A percentile compares a stretch with the other conserved stretches of the same genome.
phyloP scores from a whole-genome alignment of 2,329 filamentous ascomycete genomes.

The Penicillium sp. region DNA sequence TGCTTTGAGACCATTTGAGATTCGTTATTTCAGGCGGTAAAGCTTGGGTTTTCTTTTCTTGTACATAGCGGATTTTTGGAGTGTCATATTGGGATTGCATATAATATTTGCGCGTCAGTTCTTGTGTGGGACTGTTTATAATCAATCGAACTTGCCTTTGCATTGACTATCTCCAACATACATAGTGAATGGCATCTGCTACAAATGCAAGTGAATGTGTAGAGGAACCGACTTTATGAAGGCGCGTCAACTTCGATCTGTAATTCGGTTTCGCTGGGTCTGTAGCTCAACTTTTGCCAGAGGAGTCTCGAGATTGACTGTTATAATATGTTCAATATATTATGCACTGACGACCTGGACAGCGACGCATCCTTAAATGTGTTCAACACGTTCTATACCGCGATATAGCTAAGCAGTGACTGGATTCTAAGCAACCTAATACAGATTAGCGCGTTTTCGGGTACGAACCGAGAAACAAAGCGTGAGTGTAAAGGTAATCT shows the following conservation, averaged over 20 bases:
- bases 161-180: conserved; percentile 35
- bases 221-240: conserved; percentile 55
- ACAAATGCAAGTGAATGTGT: conserved; percentile 65
- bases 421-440: no score
- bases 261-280: no score
- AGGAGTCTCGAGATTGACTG: no score
- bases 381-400: no score
- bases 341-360: no score
- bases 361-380: no score
- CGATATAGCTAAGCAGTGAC: no score
- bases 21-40: conserved; percentile 43
- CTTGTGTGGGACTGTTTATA: not conserved
- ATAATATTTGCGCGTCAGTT: conserved; percentile 6
- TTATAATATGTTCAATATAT: no score
- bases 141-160: conserved; percentile 1
- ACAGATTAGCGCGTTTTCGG: no score
- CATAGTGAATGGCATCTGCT: conserved; percentile 73
- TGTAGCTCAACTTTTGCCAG: no score
- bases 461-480: no score
- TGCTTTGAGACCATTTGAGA: conserved; percentile 49
- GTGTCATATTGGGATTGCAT: not conserved
- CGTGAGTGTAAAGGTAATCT: no score
- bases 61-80: conserved; percentile 11
- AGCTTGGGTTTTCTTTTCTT: conserved; percentile 5
- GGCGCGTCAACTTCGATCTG: not conserved